Evolutionary conservation across 257 asterid genomes (phyloP), one percentile per base, ranked within the genome.

Genomic region (Craterostigma plantagineum): DNA sequence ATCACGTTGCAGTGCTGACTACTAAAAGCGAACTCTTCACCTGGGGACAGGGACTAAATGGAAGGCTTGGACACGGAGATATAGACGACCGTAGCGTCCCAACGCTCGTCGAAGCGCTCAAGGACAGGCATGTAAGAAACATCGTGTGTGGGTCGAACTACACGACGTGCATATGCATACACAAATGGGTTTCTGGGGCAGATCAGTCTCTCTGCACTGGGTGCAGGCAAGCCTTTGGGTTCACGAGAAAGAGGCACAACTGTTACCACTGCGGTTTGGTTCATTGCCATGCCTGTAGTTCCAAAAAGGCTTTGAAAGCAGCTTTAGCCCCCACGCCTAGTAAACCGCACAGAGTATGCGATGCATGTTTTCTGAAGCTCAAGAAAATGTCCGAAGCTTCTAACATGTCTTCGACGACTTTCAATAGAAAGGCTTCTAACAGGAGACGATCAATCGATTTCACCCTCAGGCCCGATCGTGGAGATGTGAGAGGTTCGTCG

Each of bases 291-390:
- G 73, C 65, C n/a, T 87, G 98, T 58, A 87, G 95, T 38, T 76
- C 95, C 1, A 87, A 73, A 49, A 87, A 82, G 67, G 95, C 95
- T 3, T 11, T 72, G 47, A 72, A 55, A 60, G 95, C 98, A 1
- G 91, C 95, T 30, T 71, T 77, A 33, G 92, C 98, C 46, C 98
- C 97, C 4, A 90, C 87, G 51, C 91, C 98, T 0, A 86, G 92
- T 35, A 90, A 83, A 52, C 98, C 95, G 23, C 95, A 90, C 51
- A 70, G 98, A 4, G 95, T 83, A 9, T 83, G 98, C 49, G 98
- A 90, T 42, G 48, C 73, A 53, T 90, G 98, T 52, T 73, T 67
- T 53, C 13, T 46, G 53, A 83, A 79, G 43, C 77, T 90, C 11
- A 79, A 75, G 36, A 83, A 70, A 68, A 76, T 78, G 12, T 64